phyloP scores from a whole-genome alignment of 1,284 basidiomycete genomes.

The Malassezia globosa region DNA sequence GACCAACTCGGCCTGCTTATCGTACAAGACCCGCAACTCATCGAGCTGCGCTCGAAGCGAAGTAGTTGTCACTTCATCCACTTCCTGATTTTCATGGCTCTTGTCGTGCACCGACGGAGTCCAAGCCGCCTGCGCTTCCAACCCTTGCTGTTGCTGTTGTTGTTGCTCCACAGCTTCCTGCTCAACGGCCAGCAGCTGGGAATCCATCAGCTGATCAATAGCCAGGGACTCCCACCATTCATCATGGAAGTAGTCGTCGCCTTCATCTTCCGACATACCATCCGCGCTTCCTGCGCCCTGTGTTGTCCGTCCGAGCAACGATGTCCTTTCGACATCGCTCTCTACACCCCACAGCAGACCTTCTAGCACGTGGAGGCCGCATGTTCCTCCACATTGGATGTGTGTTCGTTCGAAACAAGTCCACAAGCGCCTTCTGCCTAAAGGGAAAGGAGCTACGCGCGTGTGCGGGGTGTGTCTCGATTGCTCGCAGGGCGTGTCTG shows the following conservation, averaged over 20 bases:
- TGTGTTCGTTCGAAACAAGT: neutral
- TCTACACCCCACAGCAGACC: neutral
- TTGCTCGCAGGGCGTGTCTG: neutral
- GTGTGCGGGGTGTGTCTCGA: neutral
- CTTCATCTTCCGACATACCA: neutral
- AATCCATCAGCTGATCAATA: slow-evolving; percentile 10
- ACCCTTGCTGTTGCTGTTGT: neutral
- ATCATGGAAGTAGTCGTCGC: slow-evolving; percentile 13
- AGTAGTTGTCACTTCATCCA: no score
- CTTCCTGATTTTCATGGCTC: no score
- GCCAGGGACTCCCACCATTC: slow-evolving; percentile 16
- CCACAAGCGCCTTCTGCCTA: neutral
- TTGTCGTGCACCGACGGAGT: no score
- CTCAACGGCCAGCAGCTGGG: slow-evolving; percentile 14
- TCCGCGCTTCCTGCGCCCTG: neutral
- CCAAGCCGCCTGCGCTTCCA: no score
- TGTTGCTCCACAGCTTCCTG: neutral
- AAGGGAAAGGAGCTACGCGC: neutral
- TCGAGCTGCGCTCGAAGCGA: neutral
- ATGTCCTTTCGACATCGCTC: neutral
- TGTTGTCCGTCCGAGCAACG: no score
- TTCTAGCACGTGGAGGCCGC: no score
- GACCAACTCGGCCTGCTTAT: slow-evolving; percentile 23
- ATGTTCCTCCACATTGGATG: no score
- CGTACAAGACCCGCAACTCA: slow-evolving; percentile 6